Percentiles rank a stretch among this genome's conserved stretches.
These are phyloP conservation scores for Phaeoacremonium minimum DNA, from an alignment of 2,329 filamentous ascomycete species.

Conservation along the genomic window DNA sequence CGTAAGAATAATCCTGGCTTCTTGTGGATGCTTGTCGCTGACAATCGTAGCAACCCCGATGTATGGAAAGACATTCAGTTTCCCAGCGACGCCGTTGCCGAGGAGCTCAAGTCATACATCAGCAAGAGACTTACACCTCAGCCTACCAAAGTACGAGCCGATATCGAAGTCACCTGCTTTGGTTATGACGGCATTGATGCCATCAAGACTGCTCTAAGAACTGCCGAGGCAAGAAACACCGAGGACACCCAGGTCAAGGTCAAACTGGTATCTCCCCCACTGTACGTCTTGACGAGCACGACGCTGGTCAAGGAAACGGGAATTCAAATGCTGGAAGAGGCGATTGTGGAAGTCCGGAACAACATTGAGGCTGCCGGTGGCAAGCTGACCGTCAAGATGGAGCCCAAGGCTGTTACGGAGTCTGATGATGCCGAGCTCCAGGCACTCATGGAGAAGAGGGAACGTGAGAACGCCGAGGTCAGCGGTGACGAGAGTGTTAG, in stretches of 20 bases:
- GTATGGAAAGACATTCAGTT: slow-evolving; percentile 94
- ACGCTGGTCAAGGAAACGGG: slow-evolving; percentile 89
- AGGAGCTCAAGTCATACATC: slow-evolving; percentile 93
- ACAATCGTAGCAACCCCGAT: slow-evolving; percentile 71
- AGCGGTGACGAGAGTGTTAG: slow-evolving; percentile 95
- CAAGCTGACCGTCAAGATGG: slow-evolving; percentile 90
- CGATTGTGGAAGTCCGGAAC: slow-evolving; percentile 80
- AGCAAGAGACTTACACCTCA: slow-evolving; percentile 94
- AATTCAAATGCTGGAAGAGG: slow-evolving; percentile 79
- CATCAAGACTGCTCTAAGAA: slow-evolving; percentile 87
- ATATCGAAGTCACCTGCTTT: slow-evolving; percentile 94
- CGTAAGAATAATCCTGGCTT: slow-evolving; percentile 48
- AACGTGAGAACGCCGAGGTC: slow-evolving; percentile 95
- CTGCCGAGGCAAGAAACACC: slow-evolving; percentile 89
- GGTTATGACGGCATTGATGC: slow-evolving; percentile 98
- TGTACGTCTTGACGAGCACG: slow-evolving; percentile 94
- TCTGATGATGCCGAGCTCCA: slow-evolving; percentile 96
- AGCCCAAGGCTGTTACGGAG: slow-evolving; percentile 97
- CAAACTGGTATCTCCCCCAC: slow-evolving; percentile 92
- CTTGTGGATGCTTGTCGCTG: not conserved
- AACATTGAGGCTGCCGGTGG: slow-evolving; percentile 78
- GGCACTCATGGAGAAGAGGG: slow-evolving; percentile 97
- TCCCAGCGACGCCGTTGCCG: slow-evolving; percentile 76
- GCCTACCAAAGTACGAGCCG: slow-evolving; percentile 97
- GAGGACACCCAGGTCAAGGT: slow-evolving; percentile 94